Evolutionary conservation across 169 alveolate species (phyloP).

Genomic region (Plasmodium vivax): DNA sequence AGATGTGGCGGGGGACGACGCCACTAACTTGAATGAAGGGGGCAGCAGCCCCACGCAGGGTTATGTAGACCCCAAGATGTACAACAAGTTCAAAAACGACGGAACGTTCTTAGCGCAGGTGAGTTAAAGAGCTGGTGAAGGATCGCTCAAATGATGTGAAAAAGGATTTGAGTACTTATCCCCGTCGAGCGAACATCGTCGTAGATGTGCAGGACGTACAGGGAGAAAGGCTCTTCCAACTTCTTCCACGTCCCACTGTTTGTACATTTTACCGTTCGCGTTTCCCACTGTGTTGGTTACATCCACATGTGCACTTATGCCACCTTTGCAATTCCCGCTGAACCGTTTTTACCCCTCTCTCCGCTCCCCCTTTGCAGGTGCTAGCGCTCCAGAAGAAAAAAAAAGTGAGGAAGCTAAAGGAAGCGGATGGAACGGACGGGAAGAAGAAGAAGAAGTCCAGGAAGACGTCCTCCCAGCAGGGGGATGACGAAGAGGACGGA

Average conservation of each 20-base stretch:
- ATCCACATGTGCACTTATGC: neutral
- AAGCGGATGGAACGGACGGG: neutral
- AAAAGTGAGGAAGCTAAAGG: slow-evolving; percentile 36
- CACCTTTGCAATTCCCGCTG: neutral
- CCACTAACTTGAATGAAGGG: neutral
- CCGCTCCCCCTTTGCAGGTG: slow-evolving; percentile 7
- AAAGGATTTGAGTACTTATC: neutral
- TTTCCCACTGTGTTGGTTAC: neutral
- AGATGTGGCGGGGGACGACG: neutral
- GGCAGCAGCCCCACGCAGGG: neutral
- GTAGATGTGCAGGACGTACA: neutral
- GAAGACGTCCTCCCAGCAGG: neutral
- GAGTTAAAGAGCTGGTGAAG: neutral
- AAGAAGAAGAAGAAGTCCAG: slow-evolving; percentile 27
- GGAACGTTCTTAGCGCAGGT: slow-evolving; percentile 62
- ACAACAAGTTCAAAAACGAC: slow-evolving; percentile 58
- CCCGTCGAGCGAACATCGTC: neutral
- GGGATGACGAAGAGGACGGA: neutral
- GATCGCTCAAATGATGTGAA: neutral
- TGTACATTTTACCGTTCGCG: neutral
- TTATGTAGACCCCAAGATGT: slow-evolving; percentile 56
- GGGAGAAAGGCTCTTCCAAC: neutral
- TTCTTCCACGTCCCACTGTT: neutral
- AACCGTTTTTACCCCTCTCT: neutral
- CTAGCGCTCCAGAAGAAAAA: slow-evolving; percentile 56